phyloP scores from a whole-genome alignment of 2,329 filamentous ascomycete genomes.

The Meredithiella fracta region DNA sequence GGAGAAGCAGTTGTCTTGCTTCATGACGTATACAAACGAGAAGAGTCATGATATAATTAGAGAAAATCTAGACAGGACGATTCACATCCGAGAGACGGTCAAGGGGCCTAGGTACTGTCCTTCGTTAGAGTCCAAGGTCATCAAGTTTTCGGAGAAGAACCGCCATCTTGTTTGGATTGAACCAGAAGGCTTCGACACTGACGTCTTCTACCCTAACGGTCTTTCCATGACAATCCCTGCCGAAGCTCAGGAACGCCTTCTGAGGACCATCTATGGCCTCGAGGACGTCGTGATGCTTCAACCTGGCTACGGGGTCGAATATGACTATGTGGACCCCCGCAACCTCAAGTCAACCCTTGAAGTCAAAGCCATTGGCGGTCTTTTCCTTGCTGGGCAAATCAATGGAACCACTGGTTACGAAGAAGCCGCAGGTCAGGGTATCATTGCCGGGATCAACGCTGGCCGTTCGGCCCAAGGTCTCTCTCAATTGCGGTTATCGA shows the following conservation, averaged over 20 bases:
- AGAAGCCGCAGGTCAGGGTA: slow-evolving; percentile 84
- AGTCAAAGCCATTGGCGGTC: slow-evolving; percentile 75
- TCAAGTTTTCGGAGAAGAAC: slow-evolving; percentile 66
- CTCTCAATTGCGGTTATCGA: slow-evolving; percentile 48
- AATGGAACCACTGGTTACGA: slow-evolving; percentile 98
- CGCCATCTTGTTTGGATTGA: slow-evolving; percentile 91
- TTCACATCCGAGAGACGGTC: slow-evolving; percentile 90
- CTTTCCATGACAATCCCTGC: slow-evolving; percentile 92
- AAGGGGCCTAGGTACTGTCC: slow-evolving; percentile 92
- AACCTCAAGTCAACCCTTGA: slow-evolving; percentile 78
- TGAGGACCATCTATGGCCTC: slow-evolving; percentile 76
- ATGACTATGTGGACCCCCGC: slow-evolving; percentile 93
- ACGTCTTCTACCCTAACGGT: slow-evolving; percentile 89
- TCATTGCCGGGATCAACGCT: slow-evolving; percentile 86
- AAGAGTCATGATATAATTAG: slow-evolving; percentile 69
- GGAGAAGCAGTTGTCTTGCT: slow-evolving; percentile 67
- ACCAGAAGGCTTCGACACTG: slow-evolving; percentile 80
- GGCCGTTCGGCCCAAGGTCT: slow-evolving; percentile 59
- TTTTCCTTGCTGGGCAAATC: slow-evolving; percentile 91
- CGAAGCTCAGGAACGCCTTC: slow-evolving; percentile 66
- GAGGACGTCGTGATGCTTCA: slow-evolving; percentile 86
- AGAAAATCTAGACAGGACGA: slow-evolving; percentile 81
- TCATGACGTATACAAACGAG: slow-evolving; percentile 74
- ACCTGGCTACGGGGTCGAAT: slow-evolving; percentile 91
- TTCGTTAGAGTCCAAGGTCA: slow-evolving; percentile 84